Evolutionary conservation across 176 grass and related monocot species (phyloP).

Genomic region (Puccinellia tenuiflora): DNA sequence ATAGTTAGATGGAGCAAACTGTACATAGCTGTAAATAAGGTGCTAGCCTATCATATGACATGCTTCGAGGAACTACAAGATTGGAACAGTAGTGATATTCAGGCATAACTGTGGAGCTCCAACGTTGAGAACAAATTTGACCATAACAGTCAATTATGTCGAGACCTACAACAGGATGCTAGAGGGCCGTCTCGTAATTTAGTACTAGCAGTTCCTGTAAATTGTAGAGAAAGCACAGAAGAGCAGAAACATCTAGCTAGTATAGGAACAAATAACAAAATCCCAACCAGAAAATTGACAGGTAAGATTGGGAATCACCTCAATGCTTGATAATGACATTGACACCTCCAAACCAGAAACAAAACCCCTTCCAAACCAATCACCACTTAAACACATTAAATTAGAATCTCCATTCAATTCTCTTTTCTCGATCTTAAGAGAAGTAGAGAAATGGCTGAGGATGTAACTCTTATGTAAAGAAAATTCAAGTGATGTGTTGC

Average conservation of each 20-base stretch:
- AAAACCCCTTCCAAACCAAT: constrained; percentile 64
- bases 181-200: background rate
- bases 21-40: background rate
- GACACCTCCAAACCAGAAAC: constrained; percentile 67
- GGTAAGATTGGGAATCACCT: constrained; percentile 39
- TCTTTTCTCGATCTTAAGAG: constrained; percentile 54
- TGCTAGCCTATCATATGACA: background rate
- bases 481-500: constrained; percentile 30
- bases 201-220: background rate
- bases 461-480: constrained; percentile 45
- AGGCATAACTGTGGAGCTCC: background rate
- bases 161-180: background rate
- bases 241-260: background rate
- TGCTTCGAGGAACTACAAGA: background rate
- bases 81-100: background rate
- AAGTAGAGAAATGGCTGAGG: constrained; percentile 52
- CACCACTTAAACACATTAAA: constrained; percentile 31
- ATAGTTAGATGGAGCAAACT: background rate
- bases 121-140: background rate
- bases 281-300: background rate
- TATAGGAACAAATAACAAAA: background rate
- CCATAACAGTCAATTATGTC: background rate
- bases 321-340: constrained; percentile 54
- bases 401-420: constrained; percentile 20
- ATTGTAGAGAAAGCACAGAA: constrained; percentile 17